Evolutionary conservation across 805 yeast genomes (phyloP), one percentile per base, ranked within the genome.

Genomic region (Candida cerambycidarum): DNA sequence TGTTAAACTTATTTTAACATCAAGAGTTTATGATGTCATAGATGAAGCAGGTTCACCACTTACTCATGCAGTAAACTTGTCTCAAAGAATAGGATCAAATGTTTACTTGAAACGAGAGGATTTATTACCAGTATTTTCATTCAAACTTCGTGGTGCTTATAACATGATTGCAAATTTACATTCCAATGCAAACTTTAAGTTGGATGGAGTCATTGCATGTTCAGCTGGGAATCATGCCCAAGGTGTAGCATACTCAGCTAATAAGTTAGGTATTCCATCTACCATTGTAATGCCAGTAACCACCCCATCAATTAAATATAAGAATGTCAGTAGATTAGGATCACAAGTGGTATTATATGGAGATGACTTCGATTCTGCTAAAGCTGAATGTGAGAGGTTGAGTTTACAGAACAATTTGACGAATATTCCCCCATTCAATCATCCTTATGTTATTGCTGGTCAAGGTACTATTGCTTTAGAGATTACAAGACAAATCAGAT

Each of bases 181-280:
- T 41, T 66, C 78, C n/a, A 58, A 72, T 12, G 59, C 67, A 15
- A 79, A 76, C 35, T 71, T 82, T 53, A 76, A 83, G 50, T 55
- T 88, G 61, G 73, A 76, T 38, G 99, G 99, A 54, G 97, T 93
- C 42, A 85, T 95, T 59, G 97, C 98, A 0, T 93, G 98, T 57
- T 89, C 97, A 23, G 99, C 99, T 3, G 99, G 99, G 27, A 93
- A 93, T 64, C 99, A 93, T 56, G 99, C 99, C 1, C 99, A 93
- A 62, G 99, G 99, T 52, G 98, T 93, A 11, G 99, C 99, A 0
- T 92, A 67, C 61, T 85, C 96, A 16, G 96, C 98, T 3, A 81
- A 80, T 46, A 80, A 83, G 46, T 71, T 93, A 57, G 84, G 83
- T 19, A 89, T 93, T 41, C 93, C 96, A 3, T 92, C 98, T 3